Percentiles rank a stretch among this genome's conserved stretches.
Evolutionary conservation across 148 eudicot genomes (phyloP).

Genomic region (Fagopyrum tataricum): DNA sequence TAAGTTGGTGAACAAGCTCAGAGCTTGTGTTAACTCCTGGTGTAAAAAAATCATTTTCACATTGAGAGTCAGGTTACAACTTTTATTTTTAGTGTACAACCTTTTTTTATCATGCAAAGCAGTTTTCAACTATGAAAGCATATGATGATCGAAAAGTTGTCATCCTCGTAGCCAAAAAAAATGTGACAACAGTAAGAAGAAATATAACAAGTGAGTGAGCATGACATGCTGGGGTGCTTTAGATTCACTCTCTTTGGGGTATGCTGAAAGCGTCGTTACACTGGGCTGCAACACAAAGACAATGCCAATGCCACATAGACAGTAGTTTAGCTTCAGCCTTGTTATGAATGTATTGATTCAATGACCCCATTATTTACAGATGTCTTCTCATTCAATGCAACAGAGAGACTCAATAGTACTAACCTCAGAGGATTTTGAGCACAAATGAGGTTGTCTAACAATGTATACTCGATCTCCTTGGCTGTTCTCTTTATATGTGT

Average conservation of each 20-base stretch:
- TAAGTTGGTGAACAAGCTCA: too few relatives aligned
- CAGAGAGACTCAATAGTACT: neutral
- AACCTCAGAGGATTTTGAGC: slow-evolving; percentile 19
- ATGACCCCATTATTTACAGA: neutral
- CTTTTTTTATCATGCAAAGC: too few relatives aligned
- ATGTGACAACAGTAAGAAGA: neutral
- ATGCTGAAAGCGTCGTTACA: neutral
- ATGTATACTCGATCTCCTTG: slow-evolving; percentile 82
- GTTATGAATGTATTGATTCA: neutral
- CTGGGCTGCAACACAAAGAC: neutral
- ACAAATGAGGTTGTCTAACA: slow-evolving; percentile 67
- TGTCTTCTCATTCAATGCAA: too few relatives aligned
- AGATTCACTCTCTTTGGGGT: neutral
- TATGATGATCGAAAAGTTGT: too few relatives aligned
- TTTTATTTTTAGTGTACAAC: too few relatives aligned
- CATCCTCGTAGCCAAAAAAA: neutral
- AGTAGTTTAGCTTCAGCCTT: neutral
- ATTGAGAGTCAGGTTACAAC: too few relatives aligned
- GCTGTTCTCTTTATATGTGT: slow-evolving; percentile 43
- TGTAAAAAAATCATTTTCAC: too few relatives aligned
- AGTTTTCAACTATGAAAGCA: too few relatives aligned
- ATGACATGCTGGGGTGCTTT: neutral
- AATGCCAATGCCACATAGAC: neutral
- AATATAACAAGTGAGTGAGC: neutral
- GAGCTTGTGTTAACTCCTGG: too few relatives aligned